Conservation (phyloP, 1,284 basidiomycete species). For the Melampsora occidentalis region DNA sequence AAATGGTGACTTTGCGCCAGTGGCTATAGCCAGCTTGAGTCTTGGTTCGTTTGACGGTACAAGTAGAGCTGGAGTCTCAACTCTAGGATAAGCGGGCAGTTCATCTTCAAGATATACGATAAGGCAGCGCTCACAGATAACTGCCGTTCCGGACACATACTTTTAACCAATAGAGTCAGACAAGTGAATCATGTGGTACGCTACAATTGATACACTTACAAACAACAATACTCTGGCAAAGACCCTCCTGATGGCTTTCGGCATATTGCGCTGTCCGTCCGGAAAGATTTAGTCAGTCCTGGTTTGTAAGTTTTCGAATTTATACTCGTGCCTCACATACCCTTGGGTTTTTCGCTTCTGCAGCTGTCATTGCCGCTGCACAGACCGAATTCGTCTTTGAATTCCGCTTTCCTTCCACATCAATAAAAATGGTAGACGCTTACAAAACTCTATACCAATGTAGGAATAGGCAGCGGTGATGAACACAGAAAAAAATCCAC, state of each 20-base stretch:
- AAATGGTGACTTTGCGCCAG: constrained; percentile 72
- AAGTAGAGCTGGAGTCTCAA: constrained; percentile 64
- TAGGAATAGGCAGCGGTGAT: constrained; percentile 52
- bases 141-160: constrained; percentile 33
- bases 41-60: constrained; percentile 66
- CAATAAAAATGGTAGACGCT: neutral
- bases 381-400: neutral
- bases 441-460: constrained; percentile 53
- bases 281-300: neutral
- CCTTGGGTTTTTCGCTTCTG: constrained; percentile 53
- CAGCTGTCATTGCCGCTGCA: constrained; percentile 51
- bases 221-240: constrained; percentile 66
- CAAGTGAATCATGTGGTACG: constrained; percentile 49
- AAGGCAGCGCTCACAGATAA: constrained; percentile 29
- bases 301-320: neutral
- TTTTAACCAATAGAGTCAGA: constrained; percentile 49
- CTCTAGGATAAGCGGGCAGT: constrained; percentile 45
- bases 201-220: neutral
- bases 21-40: constrained; percentile 61
- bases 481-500: constrained; percentile 52
- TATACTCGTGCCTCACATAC: neutral
- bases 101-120: neutral
- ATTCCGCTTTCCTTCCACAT: neutral
- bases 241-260: constrained; percentile 58
- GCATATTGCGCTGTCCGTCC: constrained; percentile 47